Base-by-base conservation (phyloP, 345 rosid genomes). In the Lumnitzera racemosa region DNA sequence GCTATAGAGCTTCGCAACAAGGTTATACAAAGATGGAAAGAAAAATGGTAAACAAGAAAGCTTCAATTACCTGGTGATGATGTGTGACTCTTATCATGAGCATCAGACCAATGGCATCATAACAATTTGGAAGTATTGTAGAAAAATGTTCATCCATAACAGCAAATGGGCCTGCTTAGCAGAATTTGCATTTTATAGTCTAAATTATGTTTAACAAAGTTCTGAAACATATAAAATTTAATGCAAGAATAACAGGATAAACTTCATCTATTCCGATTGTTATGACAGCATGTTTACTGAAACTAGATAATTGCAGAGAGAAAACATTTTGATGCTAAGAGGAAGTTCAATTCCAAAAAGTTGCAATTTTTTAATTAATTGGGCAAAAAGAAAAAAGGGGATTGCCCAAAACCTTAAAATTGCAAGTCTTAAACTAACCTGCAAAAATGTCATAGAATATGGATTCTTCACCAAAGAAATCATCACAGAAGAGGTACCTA, bases 81-180 rank as follows among this genome's bases (percentile, higher is more conserved):
- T 88, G 89, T 79, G 89, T 79, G 73, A 94, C 86, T 65, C 90
- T 89, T 74, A 94, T 94, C 99, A 94, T 90, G 63, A 94, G 90
- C 97, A 88, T 90, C 64, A 94, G 77, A 46, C 99, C 97, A 49
- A 94, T 94, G 59, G 99, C 99, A 77, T 94, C 97, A 74, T 83
- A 94, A 72, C 83, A 88, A 78, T 88, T 88, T 59, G 95, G 87
- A 55, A 94, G 86, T 62, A 90, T 76, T 43, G 88, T 74, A 79
- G 73, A 84, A 73, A 94, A 86, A 78, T 94, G 97, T 62, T 94
- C 97, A 57, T 90, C 97, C 36, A 94, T 81, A 65, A 90, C 99
- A 63, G 90, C 86, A 83, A 90, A 85, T 61, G 99, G 99, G 80
- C 99, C 99, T 90, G 87, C 70, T 49, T 23, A 72, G 43, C 7